Evolutionary conservation across 148 eudicot species (phyloP), one percentile per base, ranked within the genome.

Genomic region (Pouteria glomerata): DNA sequence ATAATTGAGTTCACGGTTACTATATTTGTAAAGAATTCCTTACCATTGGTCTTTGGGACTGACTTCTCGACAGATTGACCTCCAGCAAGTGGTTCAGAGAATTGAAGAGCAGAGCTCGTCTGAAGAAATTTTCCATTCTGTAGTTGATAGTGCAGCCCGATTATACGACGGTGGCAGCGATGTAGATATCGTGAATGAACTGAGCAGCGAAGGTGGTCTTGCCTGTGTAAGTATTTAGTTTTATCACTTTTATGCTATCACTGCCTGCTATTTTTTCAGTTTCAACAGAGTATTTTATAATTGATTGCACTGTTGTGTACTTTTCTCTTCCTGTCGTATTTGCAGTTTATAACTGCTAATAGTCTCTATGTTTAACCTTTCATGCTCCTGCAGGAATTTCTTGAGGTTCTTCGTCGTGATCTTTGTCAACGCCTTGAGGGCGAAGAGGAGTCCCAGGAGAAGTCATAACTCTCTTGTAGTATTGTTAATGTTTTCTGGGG

Each of bases 31-130:
- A 12, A 39, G 37, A 37, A 26, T 10, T 26, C 13, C 55, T 57
- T 19, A 8, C 55, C n/a, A 42, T 57, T 58, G 44, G 13, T 42
- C n/a, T n/a, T 58, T 57, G 41, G 72, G 56, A 71, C 27, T 53
- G 60, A 21, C 57, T 47, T 47, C 11, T 42, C 27, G 59, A 44
- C 42, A 81, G 85, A 71, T 79, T 74, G 77, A 79, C 63, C 83
- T 82, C 29, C 73, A 59, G 58, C 62, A 62, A 48, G 76, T 81
- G 47, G 77, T 69, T 67, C 77, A 77, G 80, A 77, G 79, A 76
- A 73, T 84, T 55, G 80, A 70, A 79, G 48, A 79, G 13, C 77
- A 65, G 58, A 70, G 66, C 69, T 63, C 87, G 18, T 75, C 83
- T 13, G 55, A 34, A 34, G 85, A 76, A 51, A 70, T 84, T 56